phyloP scores from a whole-genome alignment of 2,329 filamentous ascomycete species.

The Aspergillus aculeatinus region DNA sequence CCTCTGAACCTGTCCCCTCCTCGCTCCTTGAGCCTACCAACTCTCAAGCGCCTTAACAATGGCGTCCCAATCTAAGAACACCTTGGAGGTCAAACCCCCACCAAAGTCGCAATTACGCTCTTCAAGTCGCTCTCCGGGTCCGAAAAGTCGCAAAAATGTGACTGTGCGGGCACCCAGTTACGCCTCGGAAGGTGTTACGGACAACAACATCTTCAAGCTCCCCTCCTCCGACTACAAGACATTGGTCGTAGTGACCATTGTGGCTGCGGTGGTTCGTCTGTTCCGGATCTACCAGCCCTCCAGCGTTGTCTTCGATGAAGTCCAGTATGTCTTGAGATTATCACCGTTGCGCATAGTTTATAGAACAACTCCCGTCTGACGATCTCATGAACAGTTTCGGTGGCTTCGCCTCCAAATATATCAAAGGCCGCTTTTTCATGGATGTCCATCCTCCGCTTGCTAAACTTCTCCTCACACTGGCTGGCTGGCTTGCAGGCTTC shows the following conservation, averaged over 20 bases:
- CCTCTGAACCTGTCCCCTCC: constrained; percentile 12
- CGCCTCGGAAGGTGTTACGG: constrained; percentile 59
- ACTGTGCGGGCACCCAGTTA: constrained; percentile 40
- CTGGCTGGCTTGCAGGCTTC: constrained; percentile 92
- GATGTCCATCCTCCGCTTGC: constrained; percentile 98
- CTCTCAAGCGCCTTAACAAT: constrained; percentile 19
- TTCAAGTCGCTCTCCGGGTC: constrained; percentile 40
- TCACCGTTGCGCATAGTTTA: background rate
- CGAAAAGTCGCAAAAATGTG: constrained; percentile 37
- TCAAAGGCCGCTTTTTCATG: constrained; percentile 99
- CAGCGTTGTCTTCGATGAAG: constrained; percentile 98
- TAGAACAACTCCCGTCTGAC: constrained; percentile 6
- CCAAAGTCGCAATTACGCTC: constrained; percentile 36
- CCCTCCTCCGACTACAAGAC: constrained; percentile 80
- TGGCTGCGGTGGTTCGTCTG: constrained; percentile 77
- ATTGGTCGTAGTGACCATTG: constrained; percentile 67
- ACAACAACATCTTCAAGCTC: constrained; percentile 90
- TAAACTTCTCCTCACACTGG: constrained; percentile 93
- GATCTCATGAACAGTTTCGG: constrained; percentile 67
- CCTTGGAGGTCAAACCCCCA: constrained; percentile 38
- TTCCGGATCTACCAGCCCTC: constrained; percentile 95
- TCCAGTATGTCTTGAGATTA: constrained; percentile 69
- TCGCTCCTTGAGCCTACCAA: constrained; percentile 4
- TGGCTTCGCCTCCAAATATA: constrained; percentile 97
- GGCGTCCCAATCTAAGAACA: constrained; percentile 35